Evolutionary conservation across 345 rosid genomes (phyloP).

Genomic region (Atalantia buxifolia): DNA sequence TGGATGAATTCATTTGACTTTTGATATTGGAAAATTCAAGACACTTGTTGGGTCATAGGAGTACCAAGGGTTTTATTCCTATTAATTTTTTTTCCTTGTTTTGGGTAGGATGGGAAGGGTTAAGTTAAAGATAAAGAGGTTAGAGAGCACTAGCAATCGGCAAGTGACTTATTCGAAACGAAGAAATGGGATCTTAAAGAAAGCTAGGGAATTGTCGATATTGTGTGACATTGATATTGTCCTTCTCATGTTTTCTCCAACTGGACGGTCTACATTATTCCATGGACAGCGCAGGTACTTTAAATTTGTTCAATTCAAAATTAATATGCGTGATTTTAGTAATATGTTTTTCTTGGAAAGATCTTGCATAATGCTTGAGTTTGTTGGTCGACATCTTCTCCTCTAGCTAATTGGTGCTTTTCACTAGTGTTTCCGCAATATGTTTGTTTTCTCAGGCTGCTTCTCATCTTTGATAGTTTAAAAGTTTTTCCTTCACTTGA

Average conservation of each 20-base stretch:
- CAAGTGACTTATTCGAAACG: slow-evolving; percentile 85
- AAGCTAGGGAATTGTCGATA: slow-evolving; percentile 85
- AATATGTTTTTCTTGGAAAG: not conserved
- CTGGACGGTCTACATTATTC: slow-evolving; percentile 46
- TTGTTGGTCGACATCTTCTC: not conserved
- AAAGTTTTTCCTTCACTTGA: not conserved
- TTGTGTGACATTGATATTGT: slow-evolving; percentile 77
- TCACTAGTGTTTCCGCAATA: not conserved
- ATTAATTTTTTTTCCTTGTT: not conserved
- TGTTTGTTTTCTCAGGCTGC: not conserved
- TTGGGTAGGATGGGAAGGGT: slow-evolving; percentile 79
- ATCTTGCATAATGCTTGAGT: not conserved
- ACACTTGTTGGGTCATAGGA: not conserved
- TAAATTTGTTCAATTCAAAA: not conserved
- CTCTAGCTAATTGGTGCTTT: not conserved
- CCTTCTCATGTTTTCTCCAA: slow-evolving; percentile 91
- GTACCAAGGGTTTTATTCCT: not conserved
- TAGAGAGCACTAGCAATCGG: slow-evolving; percentile 70
- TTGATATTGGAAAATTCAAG: not conserved
- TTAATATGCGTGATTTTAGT: not conserved
- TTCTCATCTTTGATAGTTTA: not conserved
- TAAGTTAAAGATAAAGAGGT: slow-evolving; percentile 77
- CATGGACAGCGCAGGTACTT: slow-evolving; percentile 72
- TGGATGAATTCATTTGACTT: not conserved
- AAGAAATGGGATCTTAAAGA: slow-evolving; percentile 81